Percentiles rank a stretch among this genome's conserved stretches.
Evolutionary conservation across 2,329 filamentous ascomycete genomes (phyloP).

Genomic region (Talaromyces sp.): DNA sequence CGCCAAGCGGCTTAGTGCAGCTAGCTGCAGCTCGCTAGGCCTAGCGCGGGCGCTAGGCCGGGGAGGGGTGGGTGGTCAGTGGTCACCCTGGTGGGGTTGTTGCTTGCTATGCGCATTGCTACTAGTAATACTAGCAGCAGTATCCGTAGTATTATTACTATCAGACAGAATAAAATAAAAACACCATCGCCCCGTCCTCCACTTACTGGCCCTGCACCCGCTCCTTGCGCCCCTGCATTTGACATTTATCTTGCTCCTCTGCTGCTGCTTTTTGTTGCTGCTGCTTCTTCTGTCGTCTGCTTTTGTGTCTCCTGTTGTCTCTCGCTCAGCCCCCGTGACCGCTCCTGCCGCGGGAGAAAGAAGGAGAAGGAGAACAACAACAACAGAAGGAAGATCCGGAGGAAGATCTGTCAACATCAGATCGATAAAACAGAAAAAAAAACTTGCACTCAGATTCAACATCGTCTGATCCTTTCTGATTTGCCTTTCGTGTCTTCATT

Average conservation of each 20-base stretch:
- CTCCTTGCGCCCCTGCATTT: not conserved
- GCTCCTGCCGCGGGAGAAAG: not conserved
- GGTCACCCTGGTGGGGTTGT: not conserved
- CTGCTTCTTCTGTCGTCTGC: not conserved
- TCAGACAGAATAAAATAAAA: too few species aligned
- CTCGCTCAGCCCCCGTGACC: not conserved
- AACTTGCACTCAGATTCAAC: constrained; percentile 8
- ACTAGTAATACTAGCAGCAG: not conserved
- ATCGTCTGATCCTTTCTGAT: constrained; percentile 7
- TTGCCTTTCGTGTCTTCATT: constrained; percentile 10
- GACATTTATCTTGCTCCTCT: not conserved
- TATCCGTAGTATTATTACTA: not conserved
- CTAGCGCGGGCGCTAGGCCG: not conserved
- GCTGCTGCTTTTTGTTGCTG: not conserved
- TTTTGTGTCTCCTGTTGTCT: not conserved
- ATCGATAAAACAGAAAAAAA: not conserved
- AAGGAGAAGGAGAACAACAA: not conserved
- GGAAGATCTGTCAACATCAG: not conserved
- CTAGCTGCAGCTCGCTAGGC: not conserved
- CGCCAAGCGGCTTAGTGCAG: not conserved
- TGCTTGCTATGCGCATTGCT: not conserved
- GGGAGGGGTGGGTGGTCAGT: not conserved
- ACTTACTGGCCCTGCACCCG: not conserved
- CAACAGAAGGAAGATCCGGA: not conserved
- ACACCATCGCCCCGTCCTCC: not conserved